Conservation (phyloP, 768 basidiomycete genomes). For the Rubroboletus pulcherrimus region DNA sequence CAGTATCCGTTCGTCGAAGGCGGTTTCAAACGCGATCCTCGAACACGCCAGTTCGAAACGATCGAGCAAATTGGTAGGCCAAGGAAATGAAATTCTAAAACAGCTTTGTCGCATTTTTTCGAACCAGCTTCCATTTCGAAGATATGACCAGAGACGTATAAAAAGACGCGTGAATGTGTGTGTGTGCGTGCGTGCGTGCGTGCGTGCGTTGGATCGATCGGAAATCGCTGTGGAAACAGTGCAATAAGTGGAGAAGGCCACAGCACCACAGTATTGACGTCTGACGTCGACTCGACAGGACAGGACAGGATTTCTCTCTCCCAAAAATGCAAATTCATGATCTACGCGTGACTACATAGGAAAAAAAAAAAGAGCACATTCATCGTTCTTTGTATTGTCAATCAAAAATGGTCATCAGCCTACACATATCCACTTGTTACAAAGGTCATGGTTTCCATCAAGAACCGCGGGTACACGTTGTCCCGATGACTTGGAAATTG, state of each 20-base stretch:
- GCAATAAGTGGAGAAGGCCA: not conserved
- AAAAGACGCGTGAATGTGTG: not conserved
- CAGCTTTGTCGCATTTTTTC: too few species aligned
- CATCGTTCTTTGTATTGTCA: not conserved
- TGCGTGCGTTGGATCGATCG: constrained; percentile 1
- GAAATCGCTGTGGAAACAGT: constrained; percentile 8
- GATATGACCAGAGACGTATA: not conserved
- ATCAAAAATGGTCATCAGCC: not conserved
- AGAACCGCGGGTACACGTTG: too few species aligned
- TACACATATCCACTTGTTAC: too few species aligned
- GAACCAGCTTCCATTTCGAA: too few species aligned
- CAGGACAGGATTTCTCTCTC: not conserved
- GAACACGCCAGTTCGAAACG: not conserved
- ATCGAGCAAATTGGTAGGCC: too few species aligned
- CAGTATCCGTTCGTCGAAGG: not conserved
- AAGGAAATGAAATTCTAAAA: too few species aligned
- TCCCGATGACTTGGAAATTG: too few species aligned
- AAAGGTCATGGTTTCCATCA: too few species aligned
- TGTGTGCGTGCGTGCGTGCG: not conserved
- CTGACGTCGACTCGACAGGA: not conserved
- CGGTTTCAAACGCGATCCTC: not conserved
- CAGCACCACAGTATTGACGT: not conserved
- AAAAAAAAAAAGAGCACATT: not conserved
- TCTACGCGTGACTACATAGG: not conserved
- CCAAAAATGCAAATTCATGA: constrained; percentile 15